Evolutionary conservation across 192 early-diverging fungal species (phyloP).

Genomic region (Podila clonocystis): DNA sequence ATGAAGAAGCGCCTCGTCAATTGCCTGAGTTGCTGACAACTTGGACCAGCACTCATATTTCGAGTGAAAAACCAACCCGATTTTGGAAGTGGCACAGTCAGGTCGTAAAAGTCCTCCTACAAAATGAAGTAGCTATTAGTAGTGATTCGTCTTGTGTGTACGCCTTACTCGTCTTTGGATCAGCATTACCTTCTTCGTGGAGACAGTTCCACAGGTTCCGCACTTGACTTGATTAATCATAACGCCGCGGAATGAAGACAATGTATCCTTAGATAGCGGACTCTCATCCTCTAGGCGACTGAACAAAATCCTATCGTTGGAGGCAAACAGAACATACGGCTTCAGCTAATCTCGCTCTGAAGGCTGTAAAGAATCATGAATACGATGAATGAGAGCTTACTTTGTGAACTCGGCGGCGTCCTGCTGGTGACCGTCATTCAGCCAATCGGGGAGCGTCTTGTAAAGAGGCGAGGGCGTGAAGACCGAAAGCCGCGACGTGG

Average conservation of each 20-base stretch:
- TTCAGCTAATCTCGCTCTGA: not conserved
- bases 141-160: not conserved
- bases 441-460: constrained; percentile 36
- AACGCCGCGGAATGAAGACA: constrained; percentile 36
- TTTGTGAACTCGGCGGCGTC: constrained; percentile 48
- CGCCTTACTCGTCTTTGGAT: not conserved
- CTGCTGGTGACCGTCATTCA: constrained; percentile 47
- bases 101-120: constrained; percentile 31
- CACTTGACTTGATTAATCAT: constrained; percentile 40
- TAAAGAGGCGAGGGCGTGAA: constrained; percentile 25
- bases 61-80: constrained; percentile 11
- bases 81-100: constrained; percentile 27
- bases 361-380: not conserved
- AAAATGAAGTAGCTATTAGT: not conserved
- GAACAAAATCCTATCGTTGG: constrained; percentile 20
- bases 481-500: constrained; percentile 26
- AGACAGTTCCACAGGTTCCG: constrained; percentile 20
- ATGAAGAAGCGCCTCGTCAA: not conserved
- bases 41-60: too few relatives aligned
- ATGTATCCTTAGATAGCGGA: constrained; percentile 15
- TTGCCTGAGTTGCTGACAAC: not conserved
- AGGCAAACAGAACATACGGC: not conserved
- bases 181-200: constrained; percentile 17
- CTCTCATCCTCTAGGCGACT: constrained; percentile 34
- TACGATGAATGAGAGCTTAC: not conserved